A percentile compares a stretch with the other conserved stretches of the same genome.
phyloP scores from a whole-genome alignment of 208 protist genomes.

The Leishmania arabica region DNA sequence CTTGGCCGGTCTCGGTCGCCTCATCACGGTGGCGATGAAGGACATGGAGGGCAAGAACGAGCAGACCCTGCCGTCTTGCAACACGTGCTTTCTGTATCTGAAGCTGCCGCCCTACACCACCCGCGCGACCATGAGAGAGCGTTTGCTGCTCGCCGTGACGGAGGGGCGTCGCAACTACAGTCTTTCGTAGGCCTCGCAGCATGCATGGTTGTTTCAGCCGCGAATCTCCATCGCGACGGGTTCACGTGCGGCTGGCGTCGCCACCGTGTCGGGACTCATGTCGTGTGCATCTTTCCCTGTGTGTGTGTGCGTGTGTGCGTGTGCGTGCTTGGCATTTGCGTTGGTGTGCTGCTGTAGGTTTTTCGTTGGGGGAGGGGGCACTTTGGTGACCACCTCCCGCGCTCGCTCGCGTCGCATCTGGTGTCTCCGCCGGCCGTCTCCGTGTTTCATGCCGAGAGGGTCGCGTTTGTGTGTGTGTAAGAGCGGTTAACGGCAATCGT shows the following conservation, averaged over 20 bases:
- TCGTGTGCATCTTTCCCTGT: not conserved
- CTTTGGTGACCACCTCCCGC: not conserved
- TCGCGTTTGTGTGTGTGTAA: not conserved
- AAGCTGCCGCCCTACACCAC: constrained; percentile 90
- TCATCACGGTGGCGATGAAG: constrained; percentile 85
- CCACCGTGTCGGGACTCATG: not conserved
- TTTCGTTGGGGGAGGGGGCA: too few relatives aligned
- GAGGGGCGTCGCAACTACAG: constrained; percentile 89
- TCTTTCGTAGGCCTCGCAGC: constrained; percentile 57
- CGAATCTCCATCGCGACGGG: not conserved
- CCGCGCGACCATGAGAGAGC: constrained; percentile 63
- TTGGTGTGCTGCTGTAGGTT: not conserved
- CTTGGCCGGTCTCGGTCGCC: constrained; percentile 62
- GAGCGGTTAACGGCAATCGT: not conserved
- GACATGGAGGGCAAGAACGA: constrained; percentile 70
- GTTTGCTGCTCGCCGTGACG: constrained; percentile 76
- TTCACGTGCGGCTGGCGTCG: not conserved
- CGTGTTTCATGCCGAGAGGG: not conserved
- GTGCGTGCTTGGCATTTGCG: not conserved
- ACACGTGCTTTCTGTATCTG: constrained; percentile 92
- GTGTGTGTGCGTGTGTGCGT: not conserved
- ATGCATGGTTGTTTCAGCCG: not conserved
- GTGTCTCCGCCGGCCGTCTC: not conserved
- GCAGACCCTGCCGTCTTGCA: constrained; percentile 88
- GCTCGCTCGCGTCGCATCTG: not conserved